A percentile compares a stretch with the other conserved stretches of the same genome.
phyloP scores from a whole-genome alignment of 257 asterid species.

The Linderniella brevidens region DNA sequence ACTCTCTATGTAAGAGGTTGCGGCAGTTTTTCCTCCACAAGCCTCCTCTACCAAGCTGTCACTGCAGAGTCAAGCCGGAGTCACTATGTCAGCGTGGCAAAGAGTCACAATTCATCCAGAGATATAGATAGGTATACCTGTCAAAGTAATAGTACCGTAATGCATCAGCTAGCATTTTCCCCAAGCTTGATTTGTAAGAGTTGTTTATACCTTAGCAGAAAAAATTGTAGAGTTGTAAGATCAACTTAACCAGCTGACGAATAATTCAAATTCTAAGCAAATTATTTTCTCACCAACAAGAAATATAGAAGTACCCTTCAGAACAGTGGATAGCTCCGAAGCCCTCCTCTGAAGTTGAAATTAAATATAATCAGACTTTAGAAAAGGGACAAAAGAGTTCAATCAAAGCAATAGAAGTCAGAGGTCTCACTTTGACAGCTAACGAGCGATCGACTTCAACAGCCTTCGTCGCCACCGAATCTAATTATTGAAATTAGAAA shows the following conservation, averaged over 20 bases:
- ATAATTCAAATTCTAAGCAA: background rate
- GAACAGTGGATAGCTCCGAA: conserved; percentile 39
- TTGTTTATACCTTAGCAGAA: conserved; percentile 41
- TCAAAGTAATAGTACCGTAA: conserved; percentile 71
- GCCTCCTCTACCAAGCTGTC: conserved; percentile 78
- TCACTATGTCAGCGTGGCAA: conserved; percentile 1
- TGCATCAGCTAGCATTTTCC: conserved; percentile 62
- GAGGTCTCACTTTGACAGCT: conserved; percentile 43
- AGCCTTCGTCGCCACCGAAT: conserved; percentile 19
- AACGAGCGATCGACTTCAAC: conserved; percentile 27
- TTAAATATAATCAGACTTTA: conserved; percentile 17
- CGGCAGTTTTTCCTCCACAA: conserved; percentile 59
- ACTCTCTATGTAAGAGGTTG: conserved; percentile 26
- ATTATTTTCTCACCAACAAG: conserved; percentile 52
- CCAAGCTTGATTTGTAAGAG: conserved; percentile 55
- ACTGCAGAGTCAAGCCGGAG: conserved; percentile 20
- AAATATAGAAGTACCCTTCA: conserved; percentile 76
- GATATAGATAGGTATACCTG: conserved; percentile 25
- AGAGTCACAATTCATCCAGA: background rate
- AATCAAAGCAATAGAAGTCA: conserved; percentile 6
- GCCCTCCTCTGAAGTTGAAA: conserved; percentile 53
- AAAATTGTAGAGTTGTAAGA: conserved; percentile 3
- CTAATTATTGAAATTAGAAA: conserved; percentile 13
- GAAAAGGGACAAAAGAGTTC: conserved; percentile 2
- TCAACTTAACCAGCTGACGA: conserved; percentile 1